A percentile compares a stretch with the other conserved stretches of the same genome.
These are phyloP conservation scores for Cyamopsis tetragonoloba DNA, from an alignment of 306 rosid genomes.

Conservation along the genomic window DNA sequence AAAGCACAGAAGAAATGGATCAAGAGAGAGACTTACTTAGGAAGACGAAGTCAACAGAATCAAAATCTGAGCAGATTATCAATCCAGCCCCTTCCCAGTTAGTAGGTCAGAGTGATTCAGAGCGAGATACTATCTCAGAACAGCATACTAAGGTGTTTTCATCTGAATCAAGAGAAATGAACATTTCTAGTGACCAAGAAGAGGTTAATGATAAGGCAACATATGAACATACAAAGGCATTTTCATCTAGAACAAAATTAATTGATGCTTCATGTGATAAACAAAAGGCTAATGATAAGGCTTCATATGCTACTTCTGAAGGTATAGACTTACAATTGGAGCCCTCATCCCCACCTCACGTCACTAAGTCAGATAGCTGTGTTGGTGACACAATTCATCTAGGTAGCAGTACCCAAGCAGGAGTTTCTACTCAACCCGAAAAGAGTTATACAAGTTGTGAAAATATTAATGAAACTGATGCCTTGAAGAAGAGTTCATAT, in stretches of 20 bases:
- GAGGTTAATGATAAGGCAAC: slow-evolving; percentile 23
- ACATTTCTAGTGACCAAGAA: slow-evolving; percentile 30
- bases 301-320: slow-evolving; percentile 23
- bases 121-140: slow-evolving; percentile 29
- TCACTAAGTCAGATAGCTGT: slow-evolving; percentile 30
- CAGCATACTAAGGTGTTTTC: slow-evolving; percentile 29
- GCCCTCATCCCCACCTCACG: slow-evolving; percentile 33
- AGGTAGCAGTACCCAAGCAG: slow-evolving; percentile 26
- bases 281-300: slow-evolving; percentile 30
- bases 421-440: slow-evolving; percentile 31
- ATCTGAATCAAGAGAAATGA: slow-evolving; percentile 22
- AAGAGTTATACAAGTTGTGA: slow-evolving; percentile 33
- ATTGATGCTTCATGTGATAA: slow-evolving; percentile 20
- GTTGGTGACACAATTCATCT: slow-evolving; percentile 37
- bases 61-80: slow-evolving; percentile 28
- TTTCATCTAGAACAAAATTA: slow-evolving; percentile 21
- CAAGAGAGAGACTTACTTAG: slow-evolving; percentile 31
- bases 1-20: slow-evolving; percentile 31
- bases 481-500: slow-evolving; percentile 28
- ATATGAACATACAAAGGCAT: slow-evolving; percentile 7
- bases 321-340: slow-evolving; percentile 29
- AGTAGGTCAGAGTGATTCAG: slow-evolving; percentile 32
- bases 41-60: slow-evolving; percentile 32
- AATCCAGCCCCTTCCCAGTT: slow-evolving; percentile 25
- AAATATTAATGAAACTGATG: slow-evolving; percentile 30